A percentile compares a stretch with the other conserved stretches of the same genome.
Conservation (phyloP, 805 yeast species). For the Ogataea glucozyma region DNA sequence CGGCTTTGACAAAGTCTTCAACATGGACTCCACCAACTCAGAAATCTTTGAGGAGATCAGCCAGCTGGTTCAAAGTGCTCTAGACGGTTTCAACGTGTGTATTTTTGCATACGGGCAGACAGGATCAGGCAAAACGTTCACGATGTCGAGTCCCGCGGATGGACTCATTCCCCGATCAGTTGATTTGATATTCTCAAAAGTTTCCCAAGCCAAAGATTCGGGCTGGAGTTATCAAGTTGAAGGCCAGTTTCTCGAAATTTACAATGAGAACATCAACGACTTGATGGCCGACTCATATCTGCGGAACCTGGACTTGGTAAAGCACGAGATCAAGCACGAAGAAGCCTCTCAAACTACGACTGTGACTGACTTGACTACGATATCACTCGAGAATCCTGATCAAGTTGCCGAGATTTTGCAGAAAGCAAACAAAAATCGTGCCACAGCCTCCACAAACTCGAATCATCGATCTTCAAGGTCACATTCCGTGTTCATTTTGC, state of each 20-base stretch:
- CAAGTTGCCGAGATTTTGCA: slow-evolving; percentile 53
- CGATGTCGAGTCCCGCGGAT: slow-evolving; percentile 71
- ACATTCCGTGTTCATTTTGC: slow-evolving; percentile 75
- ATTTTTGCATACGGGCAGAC: slow-evolving; percentile 98
- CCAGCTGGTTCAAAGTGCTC: slow-evolving; percentile 78
- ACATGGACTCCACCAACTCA: slow-evolving; percentile 49
- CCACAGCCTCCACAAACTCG: slow-evolving; percentile 78
- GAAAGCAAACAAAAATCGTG: slow-evolving; percentile 60
- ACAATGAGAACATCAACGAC: slow-evolving; percentile 81
- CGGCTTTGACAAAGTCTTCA: slow-evolving; percentile 79
- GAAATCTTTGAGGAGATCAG: slow-evolving; percentile 82
- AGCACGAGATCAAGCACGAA: slow-evolving; percentile 75
- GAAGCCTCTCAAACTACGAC: slow-evolving; percentile 51
- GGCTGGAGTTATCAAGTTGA: slow-evolving; percentile 64
- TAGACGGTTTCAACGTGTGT: slow-evolving; percentile 90
- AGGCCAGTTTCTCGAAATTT: slow-evolving; percentile 86
- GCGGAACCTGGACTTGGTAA: slow-evolving; percentile 29
- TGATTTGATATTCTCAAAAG: slow-evolving; percentile 63
- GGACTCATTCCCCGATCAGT: slow-evolving; percentile 86
- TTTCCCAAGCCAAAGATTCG: slow-evolving; percentile 44
- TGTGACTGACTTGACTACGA: slow-evolving; percentile 58
- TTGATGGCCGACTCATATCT: slow-evolving; percentile 43
- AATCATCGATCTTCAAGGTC: slow-evolving; percentile 90
- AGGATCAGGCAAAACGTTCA: slow-evolving; percentile 90
- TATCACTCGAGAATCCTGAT: slow-evolving; percentile 42